Evolutionary conservation across 495 filamentous ascomycete genomes (phyloP), one percentile per base, ranked within the genome.

Genomic region (Hypomontagnella monticulosa): DNA sequence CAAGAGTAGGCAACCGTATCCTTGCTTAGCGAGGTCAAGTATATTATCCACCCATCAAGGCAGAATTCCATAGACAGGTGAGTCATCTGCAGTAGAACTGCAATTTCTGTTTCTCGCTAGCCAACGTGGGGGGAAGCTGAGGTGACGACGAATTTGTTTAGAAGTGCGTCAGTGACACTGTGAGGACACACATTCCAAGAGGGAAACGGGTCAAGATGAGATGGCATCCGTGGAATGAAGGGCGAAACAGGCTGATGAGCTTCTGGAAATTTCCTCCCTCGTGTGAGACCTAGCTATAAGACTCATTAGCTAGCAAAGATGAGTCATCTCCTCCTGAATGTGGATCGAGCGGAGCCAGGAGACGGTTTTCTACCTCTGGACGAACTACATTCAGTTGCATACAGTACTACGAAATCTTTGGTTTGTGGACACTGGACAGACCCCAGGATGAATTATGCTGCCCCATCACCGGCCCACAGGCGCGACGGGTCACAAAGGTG

Each of bases 141-240:
- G n/a, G 23, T 44, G 56, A 55, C 55, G 60, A 60, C 19, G 41
- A 5, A 36, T 51, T 54, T 55, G 59, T 69, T 63, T 69, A 37
- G 37, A 16, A 63, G 56, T 69, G 66, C 66, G 66, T 64, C 66
- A 64, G 66, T 64, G 56, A 63, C 60, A 69, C 66, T 61, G 20
- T 50, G 50, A 18, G 23, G 23, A 40, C 34, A 30, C 34, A 30
- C 66, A 69, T 69, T 69, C 66, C 60, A 59, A 46, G 15, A 36
- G 20, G 34, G 52, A 58, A 55, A 44, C 36, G 15, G 47, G 54
- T 46, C 42, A 33, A 14, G 51, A 41, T 27, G 52, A 52, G 37
- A 57, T 30, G 44, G 18, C 33, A 44, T 14, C 36, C 19, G 59
- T 60, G 59, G 66, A 69, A 61, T 64, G 66, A 34, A 14, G 34